Evolutionary conservation across 495 filamentous ascomycete genomes (phyloP).

Genomic region (Hypoxylon cercidicola): DNA sequence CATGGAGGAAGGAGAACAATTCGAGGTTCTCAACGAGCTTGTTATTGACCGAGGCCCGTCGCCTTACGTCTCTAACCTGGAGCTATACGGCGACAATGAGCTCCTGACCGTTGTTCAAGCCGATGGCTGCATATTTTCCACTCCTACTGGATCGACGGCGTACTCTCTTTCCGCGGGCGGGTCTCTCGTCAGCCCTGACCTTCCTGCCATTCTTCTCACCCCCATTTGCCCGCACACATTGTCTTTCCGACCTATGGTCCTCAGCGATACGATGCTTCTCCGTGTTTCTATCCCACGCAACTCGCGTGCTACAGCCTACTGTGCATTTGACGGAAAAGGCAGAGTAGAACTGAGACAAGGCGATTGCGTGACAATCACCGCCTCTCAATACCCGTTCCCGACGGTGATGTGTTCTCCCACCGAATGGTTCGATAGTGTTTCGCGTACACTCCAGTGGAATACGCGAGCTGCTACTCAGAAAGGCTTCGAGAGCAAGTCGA

Average conservation of each 20-base stretch:
- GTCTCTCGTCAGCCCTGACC: slow-evolving; percentile 94
- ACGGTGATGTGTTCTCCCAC: slow-evolving; percentile 82
- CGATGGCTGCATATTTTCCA: slow-evolving; percentile 96
- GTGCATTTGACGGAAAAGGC: slow-evolving; percentile 95
- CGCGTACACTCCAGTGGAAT: slow-evolving; percentile 92
- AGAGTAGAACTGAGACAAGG: slow-evolving; percentile 90
- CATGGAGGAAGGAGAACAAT: slow-evolving; percentile 82
- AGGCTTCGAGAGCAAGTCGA: slow-evolving; percentile 67
- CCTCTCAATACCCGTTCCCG: slow-evolving; percentile 94
- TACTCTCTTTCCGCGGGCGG: slow-evolving; percentile 97
- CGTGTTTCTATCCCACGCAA: slow-evolving; percentile 85
- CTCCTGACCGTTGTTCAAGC: slow-evolving; percentile 94
- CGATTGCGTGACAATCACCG: slow-evolving; percentile 93
- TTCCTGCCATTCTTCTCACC: slow-evolving; percentile 95
- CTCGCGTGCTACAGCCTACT: slow-evolving; percentile 92
- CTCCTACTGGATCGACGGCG: slow-evolving; percentile 92
- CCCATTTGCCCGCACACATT: slow-evolving; percentile 98
- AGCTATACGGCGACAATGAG: slow-evolving; percentile 93
- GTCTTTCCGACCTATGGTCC: slow-evolving; percentile 97
- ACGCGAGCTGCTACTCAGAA: slow-evolving; percentile 87
- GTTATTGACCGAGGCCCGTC: slow-evolving; percentile 97
- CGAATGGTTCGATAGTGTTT: slow-evolving; percentile 96
- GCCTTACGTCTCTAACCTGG: slow-evolving; percentile 95
- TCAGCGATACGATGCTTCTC: slow-evolving; percentile 92
- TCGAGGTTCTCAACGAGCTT: slow-evolving; percentile 95